Conservation (phyloP, 2,329 filamentous ascomycete species). For the Colletotrichum musicola region DNA sequence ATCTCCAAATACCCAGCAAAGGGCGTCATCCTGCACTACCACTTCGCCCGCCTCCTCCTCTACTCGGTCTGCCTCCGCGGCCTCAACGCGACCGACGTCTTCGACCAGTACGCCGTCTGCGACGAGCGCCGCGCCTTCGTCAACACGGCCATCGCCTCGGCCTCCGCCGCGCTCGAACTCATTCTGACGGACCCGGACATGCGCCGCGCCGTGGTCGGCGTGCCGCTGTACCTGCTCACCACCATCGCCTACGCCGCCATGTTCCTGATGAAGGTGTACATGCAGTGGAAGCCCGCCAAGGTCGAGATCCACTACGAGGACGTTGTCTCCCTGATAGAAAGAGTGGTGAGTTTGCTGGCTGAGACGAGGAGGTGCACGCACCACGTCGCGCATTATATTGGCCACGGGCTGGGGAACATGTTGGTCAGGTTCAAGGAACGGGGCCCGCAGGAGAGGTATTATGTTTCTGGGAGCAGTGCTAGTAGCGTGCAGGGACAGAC, state of each 20-base stretch:
- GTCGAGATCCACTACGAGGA: slow-evolving; percentile 48
- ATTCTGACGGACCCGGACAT: slow-evolving; percentile 48
- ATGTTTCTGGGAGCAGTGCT: neutral
- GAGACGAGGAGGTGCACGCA: slow-evolving; percentile 44
- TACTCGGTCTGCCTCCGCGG: slow-evolving; percentile 61
- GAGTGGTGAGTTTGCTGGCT: slow-evolving; percentile 43
- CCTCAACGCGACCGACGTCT: slow-evolving; percentile 41
- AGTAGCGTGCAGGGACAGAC: neutral
- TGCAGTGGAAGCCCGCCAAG: slow-evolving; percentile 46
- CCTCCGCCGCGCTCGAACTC: slow-evolving; percentile 46
- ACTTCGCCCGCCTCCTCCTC: slow-evolving; percentile 63
- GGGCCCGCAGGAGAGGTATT: slow-evolving; percentile 33
- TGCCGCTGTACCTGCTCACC: slow-evolving; percentile 49
- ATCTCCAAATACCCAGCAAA: slow-evolving; percentile 63
- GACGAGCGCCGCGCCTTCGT: slow-evolving; percentile 58
- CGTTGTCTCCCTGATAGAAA: slow-evolving; percentile 44
- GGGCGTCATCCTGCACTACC: slow-evolving; percentile 62
- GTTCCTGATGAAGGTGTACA: slow-evolving; percentile 50
- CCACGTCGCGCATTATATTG: slow-evolving; percentile 48
- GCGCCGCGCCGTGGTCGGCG: slow-evolving; percentile 47
- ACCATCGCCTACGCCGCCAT: slow-evolving; percentile 49
- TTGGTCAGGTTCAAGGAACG: slow-evolving; percentile 45
- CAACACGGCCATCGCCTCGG: slow-evolving; percentile 54
- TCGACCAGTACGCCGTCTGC: slow-evolving; percentile 56
- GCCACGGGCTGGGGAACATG: slow-evolving; percentile 46